These are phyloP conservation scores for Sporothrix pseudoabietina DNA, from an alignment of 2,329 filamentous ascomycete species.

Conservation along the genomic window DNA sequence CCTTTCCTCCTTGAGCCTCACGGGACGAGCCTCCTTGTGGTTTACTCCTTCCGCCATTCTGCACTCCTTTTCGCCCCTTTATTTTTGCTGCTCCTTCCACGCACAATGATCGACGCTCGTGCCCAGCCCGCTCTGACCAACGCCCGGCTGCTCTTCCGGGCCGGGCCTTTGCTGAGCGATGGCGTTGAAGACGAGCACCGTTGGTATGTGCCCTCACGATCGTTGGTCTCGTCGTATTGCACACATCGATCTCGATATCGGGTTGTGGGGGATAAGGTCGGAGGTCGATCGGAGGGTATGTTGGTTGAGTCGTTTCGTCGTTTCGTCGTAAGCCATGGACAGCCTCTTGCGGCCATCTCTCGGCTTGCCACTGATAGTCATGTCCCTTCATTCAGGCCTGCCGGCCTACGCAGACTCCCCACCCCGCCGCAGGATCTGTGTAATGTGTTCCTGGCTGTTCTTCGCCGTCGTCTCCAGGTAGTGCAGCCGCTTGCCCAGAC, in stretches of 20 bases:
- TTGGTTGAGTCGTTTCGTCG: not conserved
- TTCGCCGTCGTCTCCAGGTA: slow-evolving; percentile 95
- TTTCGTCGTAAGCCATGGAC: not conserved
- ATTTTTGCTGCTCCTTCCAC: not conserved
- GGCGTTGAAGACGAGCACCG: not conserved
- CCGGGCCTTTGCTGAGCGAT: not conserved
- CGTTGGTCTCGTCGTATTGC: not conserved
- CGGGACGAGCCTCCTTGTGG: not conserved
- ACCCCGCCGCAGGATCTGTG: slow-evolving; percentile 74
- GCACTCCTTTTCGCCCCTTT: too few species aligned
- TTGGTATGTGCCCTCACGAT: not conserved
- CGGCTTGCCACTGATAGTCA: not conserved
- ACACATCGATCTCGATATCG: not conserved
- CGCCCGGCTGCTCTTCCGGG: not conserved
- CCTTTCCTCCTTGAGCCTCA: not conserved
- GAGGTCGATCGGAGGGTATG: not conserved
- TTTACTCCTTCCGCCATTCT: not conserved
- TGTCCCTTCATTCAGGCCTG: not conserved
- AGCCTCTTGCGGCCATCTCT: not conserved
- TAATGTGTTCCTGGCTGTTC: slow-evolving; percentile 88
- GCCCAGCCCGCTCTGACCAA: not conserved
- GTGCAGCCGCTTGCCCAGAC: slow-evolving; percentile 82
- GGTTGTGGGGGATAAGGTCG: not conserved
- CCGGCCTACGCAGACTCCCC: slow-evolving; percentile 37
- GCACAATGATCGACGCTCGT: not conserved